Evolutionary conservation across 2,329 filamentous ascomycete species (phyloP), one percentile per base, ranked within the genome.

Genomic region (Arthrobotrys entomopaga): DNA sequence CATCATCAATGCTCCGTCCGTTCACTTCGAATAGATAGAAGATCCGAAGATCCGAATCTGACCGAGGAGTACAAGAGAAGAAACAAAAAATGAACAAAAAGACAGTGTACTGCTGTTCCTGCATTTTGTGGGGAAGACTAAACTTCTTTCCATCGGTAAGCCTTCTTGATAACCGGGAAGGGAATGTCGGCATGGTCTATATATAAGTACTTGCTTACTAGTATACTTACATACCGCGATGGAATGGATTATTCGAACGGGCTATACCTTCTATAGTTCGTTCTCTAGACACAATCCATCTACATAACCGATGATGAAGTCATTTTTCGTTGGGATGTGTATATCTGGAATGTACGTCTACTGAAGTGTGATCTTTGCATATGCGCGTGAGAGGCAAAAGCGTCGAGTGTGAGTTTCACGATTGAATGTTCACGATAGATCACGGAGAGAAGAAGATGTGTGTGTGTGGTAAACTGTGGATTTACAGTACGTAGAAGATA

Each of bases 41-140:
- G 29, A 34, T 6, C 29, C 29, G 29, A 34, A 34, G 7, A 5
- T 34, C 29, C 29, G 29, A 34, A 34, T 10, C 10, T 34, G 6
- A 34, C 29, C 29, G 29, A 34, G 29, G 29, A 8, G 29, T 34
- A 34, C 29, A 34, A 10, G 10, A 34, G 10, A 34, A 46, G 3
- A 13, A n/a, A 19, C 42, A 46, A 46, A 16, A 19, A 15, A n/a
- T n/a, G n/a, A n/a, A n/a, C n/a, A n/a, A n/a, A n/a, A n/a, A n/a
- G n/a, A n/a, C n/a, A n/a, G n/a, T 20, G 26, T 11, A 48, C 3
- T 59, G 56, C 24, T 57, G 53, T 59, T 59, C 56, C 56, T 59
- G 56, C 56, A 59, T 59, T 29, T 7, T 57, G 52, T 43, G 53
- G 53, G 26, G n/a, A 26, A 57, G 22, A 16, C 53, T 43, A 19